A percentile compares a stretch with the other conserved stretches of the same genome.
These are phyloP conservation scores for Colletotrichum tropicale DNA, from an alignment of 2,329 filamentous ascomycete species.

Conservation along the genomic window DNA sequence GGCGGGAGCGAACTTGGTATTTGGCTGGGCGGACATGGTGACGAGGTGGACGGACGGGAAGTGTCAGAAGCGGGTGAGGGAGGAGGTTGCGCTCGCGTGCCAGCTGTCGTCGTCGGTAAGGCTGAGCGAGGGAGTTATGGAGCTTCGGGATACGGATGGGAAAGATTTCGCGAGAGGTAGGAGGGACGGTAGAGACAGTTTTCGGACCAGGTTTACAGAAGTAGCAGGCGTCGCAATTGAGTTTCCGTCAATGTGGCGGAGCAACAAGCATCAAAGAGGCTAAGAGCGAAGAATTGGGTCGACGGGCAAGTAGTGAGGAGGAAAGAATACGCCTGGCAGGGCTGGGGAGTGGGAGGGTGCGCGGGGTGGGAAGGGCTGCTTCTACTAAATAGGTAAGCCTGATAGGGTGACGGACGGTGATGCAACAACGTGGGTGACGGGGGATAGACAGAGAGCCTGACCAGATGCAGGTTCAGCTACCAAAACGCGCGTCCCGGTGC, in stretches of 20 bases:
- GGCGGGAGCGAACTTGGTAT: slow-evolving; percentile 9
- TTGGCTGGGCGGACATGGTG: slow-evolving; percentile 13
- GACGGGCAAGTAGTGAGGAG: background rate
- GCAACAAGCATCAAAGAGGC: background rate
- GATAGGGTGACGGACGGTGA: background rate
- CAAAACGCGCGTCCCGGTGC: slow-evolving; percentile 13
- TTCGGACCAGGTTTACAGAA: background rate
- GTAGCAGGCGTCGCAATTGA: background rate
- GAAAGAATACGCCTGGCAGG: background rate
- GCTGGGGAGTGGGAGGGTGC: slow-evolving; percentile 2
- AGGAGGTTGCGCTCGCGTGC: background rate
- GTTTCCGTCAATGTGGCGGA: slow-evolving; percentile 2
- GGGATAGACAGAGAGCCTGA: background rate
- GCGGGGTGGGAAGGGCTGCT: background rate
- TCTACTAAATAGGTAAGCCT: background rate
- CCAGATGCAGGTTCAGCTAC: background rate
- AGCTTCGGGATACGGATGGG: background rate
- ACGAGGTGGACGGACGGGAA: background rate
- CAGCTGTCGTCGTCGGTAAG: background rate
- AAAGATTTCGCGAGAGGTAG: background rate
- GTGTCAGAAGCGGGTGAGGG: background rate
- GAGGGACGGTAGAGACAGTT: slow-evolving; percentile 5
- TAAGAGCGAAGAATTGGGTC: background rate
- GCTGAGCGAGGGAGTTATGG: background rate
- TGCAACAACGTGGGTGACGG: background rate